Percentiles rank a stretch among this genome's conserved stretches.
These are phyloP conservation scores for Inosperma sp. DNA, from an alignment of 768 basidiomycete species.

Conservation along the genomic window DNA sequence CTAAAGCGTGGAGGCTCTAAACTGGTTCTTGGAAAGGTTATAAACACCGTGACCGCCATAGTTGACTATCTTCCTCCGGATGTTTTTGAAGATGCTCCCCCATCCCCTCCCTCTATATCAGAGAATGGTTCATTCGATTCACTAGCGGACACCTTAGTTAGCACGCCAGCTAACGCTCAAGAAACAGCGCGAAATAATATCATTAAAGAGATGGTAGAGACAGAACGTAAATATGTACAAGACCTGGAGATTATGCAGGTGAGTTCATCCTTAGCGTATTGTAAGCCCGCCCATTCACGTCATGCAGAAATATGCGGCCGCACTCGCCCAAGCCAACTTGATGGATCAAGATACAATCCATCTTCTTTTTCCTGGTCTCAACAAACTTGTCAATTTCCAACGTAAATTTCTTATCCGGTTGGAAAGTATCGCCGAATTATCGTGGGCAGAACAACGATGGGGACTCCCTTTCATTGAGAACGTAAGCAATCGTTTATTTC, in stretches of 20 bases:
- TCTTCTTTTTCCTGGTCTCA: conserved; percentile 89
- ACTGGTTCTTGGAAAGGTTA: conserved; percentile 50
- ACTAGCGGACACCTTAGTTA: conserved; percentile 40
- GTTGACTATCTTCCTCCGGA: conserved; percentile 70
- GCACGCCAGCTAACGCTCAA: conserved; percentile 49
- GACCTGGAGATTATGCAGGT: conserved; percentile 97
- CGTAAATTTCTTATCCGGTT: conserved; percentile 88
- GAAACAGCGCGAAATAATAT: conserved; percentile 72
- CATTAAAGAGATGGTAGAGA: conserved; percentile 86
- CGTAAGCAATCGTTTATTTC: conserved; percentile 57
- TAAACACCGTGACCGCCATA: conserved; percentile 82
- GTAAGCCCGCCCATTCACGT: conserved; percentile 16
- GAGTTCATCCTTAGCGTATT: conserved; percentile 25
- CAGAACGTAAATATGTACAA: conserved; percentile 94
- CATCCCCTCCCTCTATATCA: conserved; percentile 51
- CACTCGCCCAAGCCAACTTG: conserved; percentile 73
- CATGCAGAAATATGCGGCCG: conserved; percentile 79
- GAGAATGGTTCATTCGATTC: conserved; percentile 61
- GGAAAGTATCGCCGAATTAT: conserved; percentile 77
- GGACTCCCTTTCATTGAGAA: conserved; percentile 79
- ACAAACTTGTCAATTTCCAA: conserved; percentile 95
- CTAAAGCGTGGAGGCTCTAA: conserved; percentile 9
- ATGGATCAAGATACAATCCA: conserved; percentile 96
- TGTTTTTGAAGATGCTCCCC: conserved; percentile 59
- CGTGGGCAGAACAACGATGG: conserved; percentile 86